phyloP scores from a whole-genome alignment of 306 rosid species.

The Cercis canadensis region DNA sequence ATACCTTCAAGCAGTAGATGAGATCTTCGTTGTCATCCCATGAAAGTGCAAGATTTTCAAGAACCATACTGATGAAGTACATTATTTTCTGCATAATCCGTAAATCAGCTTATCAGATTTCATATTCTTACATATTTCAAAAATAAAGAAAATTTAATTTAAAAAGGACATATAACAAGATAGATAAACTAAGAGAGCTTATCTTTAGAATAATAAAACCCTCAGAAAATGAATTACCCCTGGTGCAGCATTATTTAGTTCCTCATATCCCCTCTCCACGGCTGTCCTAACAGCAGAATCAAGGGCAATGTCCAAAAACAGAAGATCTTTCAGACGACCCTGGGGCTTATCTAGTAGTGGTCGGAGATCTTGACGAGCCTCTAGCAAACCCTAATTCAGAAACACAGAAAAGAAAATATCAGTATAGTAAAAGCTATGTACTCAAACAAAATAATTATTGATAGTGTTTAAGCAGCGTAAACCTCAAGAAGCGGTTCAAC shows the following conservation, averaged over 20 bases:
- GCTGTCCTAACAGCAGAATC: slow-evolving; percentile 97
- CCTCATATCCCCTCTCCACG: slow-evolving; percentile 88
- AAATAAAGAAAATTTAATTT: not conserved
- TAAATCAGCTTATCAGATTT: slow-evolving; percentile 46
- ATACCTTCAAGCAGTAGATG: slow-evolving; percentile 89
- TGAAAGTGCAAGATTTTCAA: slow-evolving; percentile 91
- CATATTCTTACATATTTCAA: slow-evolving; percentile 4
- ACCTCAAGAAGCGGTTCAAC: slow-evolving; percentile 91
- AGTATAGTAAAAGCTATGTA: slow-evolving; percentile 29
- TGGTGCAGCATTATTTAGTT: slow-evolving; percentile 77
- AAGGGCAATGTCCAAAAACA: slow-evolving; percentile 96
- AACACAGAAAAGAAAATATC: slow-evolving; percentile 14
- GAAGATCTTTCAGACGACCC: slow-evolving; percentile 87
- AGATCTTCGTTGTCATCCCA: slow-evolving; percentile 88
- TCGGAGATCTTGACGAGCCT: slow-evolving; percentile 86
- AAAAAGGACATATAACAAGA: not conserved
- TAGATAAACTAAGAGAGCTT: slow-evolving; percentile 12
- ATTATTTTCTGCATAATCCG: slow-evolving; percentile 81
- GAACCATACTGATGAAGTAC: slow-evolving; percentile 72
- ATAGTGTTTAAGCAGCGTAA: slow-evolving; percentile 37
- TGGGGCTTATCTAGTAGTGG: slow-evolving; percentile 71
- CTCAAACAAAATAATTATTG: slow-evolving; percentile 21
- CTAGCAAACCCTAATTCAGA: slow-evolving; percentile 78
- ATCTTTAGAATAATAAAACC: slow-evolving; percentile 20
- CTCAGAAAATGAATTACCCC: slow-evolving; percentile 57